Conservation (phyloP, 1,284 basidiomycete genomes). For the Cutaneotrichosporon sp. region DNA sequence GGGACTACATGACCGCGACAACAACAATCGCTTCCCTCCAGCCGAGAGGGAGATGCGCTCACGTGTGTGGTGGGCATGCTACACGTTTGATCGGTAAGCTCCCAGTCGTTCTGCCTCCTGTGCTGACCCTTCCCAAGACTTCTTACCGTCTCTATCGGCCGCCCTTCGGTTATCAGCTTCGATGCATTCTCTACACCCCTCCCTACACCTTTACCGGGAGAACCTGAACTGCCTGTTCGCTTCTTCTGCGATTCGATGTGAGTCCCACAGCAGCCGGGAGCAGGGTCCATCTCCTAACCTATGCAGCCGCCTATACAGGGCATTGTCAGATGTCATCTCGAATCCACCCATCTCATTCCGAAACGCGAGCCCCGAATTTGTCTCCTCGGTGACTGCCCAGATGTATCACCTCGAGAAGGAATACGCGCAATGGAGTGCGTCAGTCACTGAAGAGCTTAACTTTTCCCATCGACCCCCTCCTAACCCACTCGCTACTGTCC, state of each 20-base stretch:
- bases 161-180: constrained; percentile 12
- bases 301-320: constrained; percentile 15
- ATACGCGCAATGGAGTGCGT: constrained; percentile 19
- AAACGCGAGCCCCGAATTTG: background rate
- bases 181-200: constrained; percentile 4
- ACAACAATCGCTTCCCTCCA: background rate
- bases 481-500: constrained; percentile 8
- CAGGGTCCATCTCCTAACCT: background rate
- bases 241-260: constrained; percentile 17
- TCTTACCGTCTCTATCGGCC: constrained; percentile 15
- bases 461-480: background rate
- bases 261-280: background rate
- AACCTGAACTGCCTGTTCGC: background rate
- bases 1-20: constrained; percentile 17
- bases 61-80: constrained; percentile 22
- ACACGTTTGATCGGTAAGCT: constrained; percentile 17
- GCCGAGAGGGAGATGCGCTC: constrained; percentile 14
- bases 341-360: constrained; percentile 9
- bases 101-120: too few relatives aligned
- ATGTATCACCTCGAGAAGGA: constrained; percentile 16
- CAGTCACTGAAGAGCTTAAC: background rate
- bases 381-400: constrained; percentile 1
- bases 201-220: constrained; percentile 6
- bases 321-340: constrained; percentile 13
- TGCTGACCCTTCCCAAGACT: background rate